Evolutionary conservation across 2,329 filamentous ascomycete genomes (phyloP), one percentile per base, ranked within the genome.

Genomic region (Laburnicola sp.): DNA sequence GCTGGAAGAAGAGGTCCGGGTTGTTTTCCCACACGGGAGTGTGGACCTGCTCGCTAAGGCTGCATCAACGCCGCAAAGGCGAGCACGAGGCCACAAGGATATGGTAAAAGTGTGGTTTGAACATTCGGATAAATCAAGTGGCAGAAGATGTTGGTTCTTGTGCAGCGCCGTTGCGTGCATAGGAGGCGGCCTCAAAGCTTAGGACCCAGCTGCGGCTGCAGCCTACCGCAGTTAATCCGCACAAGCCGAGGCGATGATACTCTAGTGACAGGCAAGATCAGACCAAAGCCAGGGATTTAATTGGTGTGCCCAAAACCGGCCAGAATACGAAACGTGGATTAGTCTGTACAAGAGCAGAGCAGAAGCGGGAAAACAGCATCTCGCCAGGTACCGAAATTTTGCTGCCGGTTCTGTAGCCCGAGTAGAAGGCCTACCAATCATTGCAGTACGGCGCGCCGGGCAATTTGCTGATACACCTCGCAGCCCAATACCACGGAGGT

Each of bases 401-500:
- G 37, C 21, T 26, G 34, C 32, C 34, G 31, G 6, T 21, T 26
- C 6, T 37, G 36, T 34, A 40, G 21, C 40, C 37, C 30, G n/a
- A 21, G 16, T 11, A n/a, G 6, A 30, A 21, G 35, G 10, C 32
- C 35, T 48, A 26, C 43, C 46, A 53, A 53, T 53, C 42, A 43
- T 30, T 6, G 21, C 2, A n/a, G n/a, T 26, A 27, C 34, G 28
- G 23, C 34, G 35, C 16, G 31, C 35, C 42, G 39, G 44, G 44
- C 35, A 50, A 50, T 54, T 38, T 31, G 38, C 26, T 28, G 11
- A 28, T 45, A 41, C 40, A 40, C 36, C 52, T 48, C 40, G 34
- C 45, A 45, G 48, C 48, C 45, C 52, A 44, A 32, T 39, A 43
- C 48, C 28, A 30, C 44, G 39, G 39, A 22, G 6, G 21, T 27